These are phyloP conservation scores for Bolboschoenoplectus hybrid DNA, from an alignment of 202 grass and related monocot species.

Conservation along the genomic window DNA sequence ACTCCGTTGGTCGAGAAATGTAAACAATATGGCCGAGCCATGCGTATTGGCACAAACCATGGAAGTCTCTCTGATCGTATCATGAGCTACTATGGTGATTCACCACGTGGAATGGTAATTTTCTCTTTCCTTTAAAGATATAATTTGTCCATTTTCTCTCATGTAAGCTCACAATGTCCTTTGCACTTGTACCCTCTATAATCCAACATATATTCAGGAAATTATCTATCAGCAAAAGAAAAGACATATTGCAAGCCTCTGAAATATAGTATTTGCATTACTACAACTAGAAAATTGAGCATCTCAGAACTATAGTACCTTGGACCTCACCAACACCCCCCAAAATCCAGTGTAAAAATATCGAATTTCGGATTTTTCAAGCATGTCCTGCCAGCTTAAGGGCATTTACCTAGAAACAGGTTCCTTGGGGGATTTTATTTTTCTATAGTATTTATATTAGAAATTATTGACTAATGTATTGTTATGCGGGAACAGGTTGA, in stretches of 20 bases:
- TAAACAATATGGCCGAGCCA: conserved; percentile 95
- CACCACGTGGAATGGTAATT: conserved; percentile 95
- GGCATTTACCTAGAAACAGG: conserved; percentile 41
- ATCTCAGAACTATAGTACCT: background rate
- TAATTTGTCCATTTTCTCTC: background rate
- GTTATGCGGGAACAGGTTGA: conserved; percentile 62
- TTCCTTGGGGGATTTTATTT: conserved; percentile 27
- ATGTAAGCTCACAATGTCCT: background rate
- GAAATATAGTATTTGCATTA: background rate
- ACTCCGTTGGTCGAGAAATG: conserved; percentile 98
- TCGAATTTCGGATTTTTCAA: background rate
- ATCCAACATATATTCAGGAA: background rate
- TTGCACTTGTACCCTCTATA: background rate
- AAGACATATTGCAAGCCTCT: background rate
- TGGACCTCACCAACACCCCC: background rate
- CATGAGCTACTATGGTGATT: conserved; percentile 99
- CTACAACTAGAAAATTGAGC: conserved; percentile 1
- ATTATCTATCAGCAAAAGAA: conserved; percentile 8
- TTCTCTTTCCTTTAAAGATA: conserved; percentile 18
- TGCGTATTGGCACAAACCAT: conserved; percentile 99
- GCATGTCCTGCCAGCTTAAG: background rate
- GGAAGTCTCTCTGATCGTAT: conserved; percentile 99
- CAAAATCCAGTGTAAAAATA: conserved; percentile 5
- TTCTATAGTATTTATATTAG: background rate
- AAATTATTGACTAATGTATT: background rate